A percentile compares a stretch with the other conserved stretches of the same genome.
Evolutionary conservation across 148 eudicot genomes (phyloP).

Genomic region (Cornus controversa): DNA sequence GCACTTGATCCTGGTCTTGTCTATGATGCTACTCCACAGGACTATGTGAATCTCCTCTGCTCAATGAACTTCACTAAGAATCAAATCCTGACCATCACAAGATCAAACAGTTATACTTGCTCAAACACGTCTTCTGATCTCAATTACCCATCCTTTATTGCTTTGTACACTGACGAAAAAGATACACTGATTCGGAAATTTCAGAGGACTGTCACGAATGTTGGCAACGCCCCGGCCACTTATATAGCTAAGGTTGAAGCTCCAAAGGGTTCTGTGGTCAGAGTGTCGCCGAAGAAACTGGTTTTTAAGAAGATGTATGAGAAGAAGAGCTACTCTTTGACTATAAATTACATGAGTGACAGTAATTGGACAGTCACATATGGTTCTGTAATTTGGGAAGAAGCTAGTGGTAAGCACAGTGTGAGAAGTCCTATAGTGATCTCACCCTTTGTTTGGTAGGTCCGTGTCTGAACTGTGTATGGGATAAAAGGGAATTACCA

Average conservation of each 20-base stretch:
- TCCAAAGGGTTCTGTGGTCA: slow-evolving; percentile 20
- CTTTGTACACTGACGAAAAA: background rate
- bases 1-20: background rate
- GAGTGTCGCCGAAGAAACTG: slow-evolving; percentile 20
- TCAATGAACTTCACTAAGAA: too few relatives aligned
- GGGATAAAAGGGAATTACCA: background rate
- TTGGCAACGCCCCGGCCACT: slow-evolving; percentile 15
- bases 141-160: slow-evolving; percentile 31
- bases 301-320: slow-evolving; percentile 12
- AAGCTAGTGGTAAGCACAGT: slow-evolving; percentile 6
- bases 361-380: background rate
- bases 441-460: background rate
- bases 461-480: background rate
- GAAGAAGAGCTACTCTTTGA: slow-evolving; percentile 15
- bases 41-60: too few relatives aligned
- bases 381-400: slow-evolving; percentile 31
- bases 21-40: too few relatives aligned
- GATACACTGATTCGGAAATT: background rate
- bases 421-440: slow-evolving; percentile 33
- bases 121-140: slow-evolving; percentile 18
- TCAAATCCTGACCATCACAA: too few relatives aligned
- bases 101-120: background rate
- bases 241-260: slow-evolving; percentile 21
- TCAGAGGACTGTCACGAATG: slow-evolving; percentile 30
- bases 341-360: slow-evolving; percentile 1